Evolutionary conservation across 1,139 yeast species (phyloP).

Genomic region (Arxiozyma telluris): DNA sequence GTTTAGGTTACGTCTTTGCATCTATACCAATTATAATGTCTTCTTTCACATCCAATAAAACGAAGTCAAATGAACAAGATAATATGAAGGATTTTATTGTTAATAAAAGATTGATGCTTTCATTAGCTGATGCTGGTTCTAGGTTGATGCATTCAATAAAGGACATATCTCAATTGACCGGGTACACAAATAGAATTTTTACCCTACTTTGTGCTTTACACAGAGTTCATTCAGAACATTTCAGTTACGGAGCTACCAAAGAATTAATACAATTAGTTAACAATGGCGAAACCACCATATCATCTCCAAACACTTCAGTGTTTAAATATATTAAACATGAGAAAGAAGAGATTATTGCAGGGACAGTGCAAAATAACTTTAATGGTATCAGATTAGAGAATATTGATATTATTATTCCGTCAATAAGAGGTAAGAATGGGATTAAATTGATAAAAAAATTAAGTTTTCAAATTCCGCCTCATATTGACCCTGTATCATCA

Average conservation of each 20-base stretch:
- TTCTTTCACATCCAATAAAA: slow-evolving; percentile 32
- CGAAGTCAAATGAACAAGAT: slow-evolving; percentile 33
- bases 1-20: slow-evolving; percentile 83
- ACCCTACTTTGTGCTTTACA: slow-evolving; percentile 67
- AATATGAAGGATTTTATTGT: slow-evolving; percentile 85
- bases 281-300: background rate
- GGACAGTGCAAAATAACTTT: slow-evolving; percentile 74
- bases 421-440: slow-evolving; percentile 47
- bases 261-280: background rate
- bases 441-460: slow-evolving; percentile 50
- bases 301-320: background rate
- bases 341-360: slow-evolving; percentile 42
- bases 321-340: background rate
- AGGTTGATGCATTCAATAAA: slow-evolving; percentile 90
- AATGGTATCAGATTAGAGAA: slow-evolving; percentile 76
- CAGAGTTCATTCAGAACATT: slow-evolving; percentile 66
- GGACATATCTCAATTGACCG: slow-evolving; percentile 85
- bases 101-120: slow-evolving; percentile 80
- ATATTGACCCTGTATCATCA: slow-evolving; percentile 18
- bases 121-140: slow-evolving; percentile 95
- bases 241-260: slow-evolving; percentile 45
- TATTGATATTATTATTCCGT: slow-evolving; percentile 75
- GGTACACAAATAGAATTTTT: slow-evolving; percentile 82
- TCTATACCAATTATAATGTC: slow-evolving; percentile 70
- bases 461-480: slow-evolving; percentile 51